Conservation (phyloP, 306 rosid genomes). For the Fagus sylvatica region DNA sequence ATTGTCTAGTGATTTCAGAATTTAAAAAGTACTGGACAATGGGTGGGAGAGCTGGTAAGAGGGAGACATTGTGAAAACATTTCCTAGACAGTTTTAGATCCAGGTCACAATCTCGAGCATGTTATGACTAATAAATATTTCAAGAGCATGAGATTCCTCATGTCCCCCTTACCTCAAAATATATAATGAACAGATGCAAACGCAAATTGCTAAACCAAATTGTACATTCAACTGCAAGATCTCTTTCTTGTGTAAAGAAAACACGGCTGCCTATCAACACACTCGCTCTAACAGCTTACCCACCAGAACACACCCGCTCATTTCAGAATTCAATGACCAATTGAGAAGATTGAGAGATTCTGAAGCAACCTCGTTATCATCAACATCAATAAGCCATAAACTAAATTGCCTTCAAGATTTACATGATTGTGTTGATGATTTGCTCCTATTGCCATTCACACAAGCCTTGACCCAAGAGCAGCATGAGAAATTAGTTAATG, state of each 20-base stretch:
- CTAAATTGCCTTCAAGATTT: constrained; percentile 17
- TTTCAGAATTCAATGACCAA: constrained; percentile 16
- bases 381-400: constrained; percentile 19
- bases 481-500: background rate
- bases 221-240: background rate
- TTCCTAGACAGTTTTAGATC: background rate
- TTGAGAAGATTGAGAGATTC: constrained; percentile 24
- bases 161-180: constrained; percentile 27
- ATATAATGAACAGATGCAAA: constrained; percentile 18
- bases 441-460: constrained; percentile 9
- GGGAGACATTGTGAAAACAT: constrained; percentile 27
- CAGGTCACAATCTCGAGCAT: background rate
- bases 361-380: constrained; percentile 21
- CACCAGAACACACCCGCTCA: constrained; percentile 24
- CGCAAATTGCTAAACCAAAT: background rate
- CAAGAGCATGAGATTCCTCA: constrained; percentile 23
- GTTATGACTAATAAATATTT: constrained; percentile 27
- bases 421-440: constrained; percentile 13
- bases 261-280: constrained; percentile 8
- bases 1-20: no score
- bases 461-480: background rate
- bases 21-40: no score
- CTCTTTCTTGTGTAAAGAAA: background rate
- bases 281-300: constrained; percentile 32
- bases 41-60: constrained; percentile 20